These are phyloP conservation scores for Pilaira anomala DNA, from an alignment of 192 early-diverging fungal species.

Conservation along the genomic window DNA sequence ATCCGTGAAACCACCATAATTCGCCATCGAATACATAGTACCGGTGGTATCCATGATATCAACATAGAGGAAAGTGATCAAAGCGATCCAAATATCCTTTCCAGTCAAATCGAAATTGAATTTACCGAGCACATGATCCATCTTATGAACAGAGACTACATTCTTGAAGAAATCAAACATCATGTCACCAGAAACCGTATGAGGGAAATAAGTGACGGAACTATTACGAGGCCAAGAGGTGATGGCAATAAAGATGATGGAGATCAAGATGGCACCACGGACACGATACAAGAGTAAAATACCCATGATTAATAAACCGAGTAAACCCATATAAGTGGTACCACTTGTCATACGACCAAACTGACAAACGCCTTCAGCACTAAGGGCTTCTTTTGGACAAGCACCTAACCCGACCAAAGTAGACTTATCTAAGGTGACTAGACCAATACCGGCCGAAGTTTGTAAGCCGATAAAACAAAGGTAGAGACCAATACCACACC, in stretches of 20 bases:
- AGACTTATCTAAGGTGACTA: slow-evolving; percentile 56
- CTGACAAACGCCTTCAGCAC: slow-evolving; percentile 57
- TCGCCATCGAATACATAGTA: slow-evolving; percentile 83
- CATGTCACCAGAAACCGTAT: slow-evolving; percentile 57
- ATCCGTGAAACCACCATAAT: slow-evolving; percentile 75
- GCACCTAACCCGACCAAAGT: slow-evolving; percentile 69
- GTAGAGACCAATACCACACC: slow-evolving; percentile 75
- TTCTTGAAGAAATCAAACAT: slow-evolving; percentile 71
- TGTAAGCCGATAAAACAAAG: slow-evolving; percentile 78
- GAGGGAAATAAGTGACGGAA: slow-evolving; percentile 72
- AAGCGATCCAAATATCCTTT: slow-evolving; percentile 71
- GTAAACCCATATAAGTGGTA: slow-evolving; percentile 55
- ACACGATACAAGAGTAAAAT: slow-evolving; percentile 61
- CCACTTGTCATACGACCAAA: slow-evolving; percentile 60
- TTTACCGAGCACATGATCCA: slow-evolving; percentile 52
- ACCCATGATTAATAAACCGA: slow-evolving; percentile 70
- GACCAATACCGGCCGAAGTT: slow-evolving; percentile 76
- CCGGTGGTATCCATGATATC: slow-evolving; percentile 87
- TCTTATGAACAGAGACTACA: slow-evolving; percentile 63
- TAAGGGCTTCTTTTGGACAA: slow-evolving; percentile 54
- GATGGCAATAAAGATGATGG: slow-evolving; percentile 65
- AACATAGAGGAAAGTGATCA: slow-evolving; percentile 83
- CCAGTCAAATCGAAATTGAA: slow-evolving; percentile 62
- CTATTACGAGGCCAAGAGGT: slow-evolving; percentile 72
- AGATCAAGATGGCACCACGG: slow-evolving; percentile 69